Evolutionary conservation across 768 basidiomycete species (phyloP).

Genomic region (Clathrus columnatus): DNA sequence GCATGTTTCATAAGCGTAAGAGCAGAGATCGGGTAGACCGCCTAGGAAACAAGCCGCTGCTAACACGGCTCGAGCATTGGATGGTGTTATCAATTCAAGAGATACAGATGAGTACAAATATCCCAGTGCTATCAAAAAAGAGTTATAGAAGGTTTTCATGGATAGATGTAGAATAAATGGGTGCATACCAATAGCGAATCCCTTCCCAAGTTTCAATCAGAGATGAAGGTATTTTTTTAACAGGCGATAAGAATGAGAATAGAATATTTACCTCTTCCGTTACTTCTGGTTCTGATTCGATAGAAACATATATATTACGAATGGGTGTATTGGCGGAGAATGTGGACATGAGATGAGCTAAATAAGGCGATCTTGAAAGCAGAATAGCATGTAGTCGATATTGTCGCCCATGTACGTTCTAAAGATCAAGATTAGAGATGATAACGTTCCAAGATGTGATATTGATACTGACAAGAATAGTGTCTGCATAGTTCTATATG

Average conservation of each 20-base stretch:
- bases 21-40: constrained; percentile 79
- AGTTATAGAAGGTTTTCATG: constrained; percentile 3
- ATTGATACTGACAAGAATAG: constrained; percentile 65
- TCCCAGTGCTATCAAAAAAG: constrained; percentile 69
- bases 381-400: constrained; percentile 81
- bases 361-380: constrained; percentile 77
- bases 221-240: too few species aligned
- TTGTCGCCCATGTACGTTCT: constrained; percentile 45
- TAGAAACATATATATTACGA: constrained; percentile 61
- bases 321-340: constrained; percentile 45
- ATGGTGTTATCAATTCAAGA: constrained; percentile 55
- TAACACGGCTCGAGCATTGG: constrained; percentile 78
- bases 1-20: constrained; percentile 71
- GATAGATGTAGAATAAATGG: constrained; percentile 18
- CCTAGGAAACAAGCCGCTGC: constrained; percentile 79
- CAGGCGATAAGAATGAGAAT: constrained; percentile 18
- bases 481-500: constrained; percentile 72
- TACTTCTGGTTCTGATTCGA: constrained; percentile 74
- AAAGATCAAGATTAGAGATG: constrained; percentile 79
- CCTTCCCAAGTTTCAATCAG: too few species aligned
- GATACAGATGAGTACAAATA: constrained; percentile 73
- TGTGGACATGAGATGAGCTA: constrained; percentile 82
- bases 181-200: constrained; percentile 61
- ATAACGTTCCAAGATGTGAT: constrained; percentile 77
- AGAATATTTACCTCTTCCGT: constrained; percentile 63